Evolutionary conservation across 257 asterid genomes (phyloP).

Genomic region (Lavandula angustifolia): DNA sequence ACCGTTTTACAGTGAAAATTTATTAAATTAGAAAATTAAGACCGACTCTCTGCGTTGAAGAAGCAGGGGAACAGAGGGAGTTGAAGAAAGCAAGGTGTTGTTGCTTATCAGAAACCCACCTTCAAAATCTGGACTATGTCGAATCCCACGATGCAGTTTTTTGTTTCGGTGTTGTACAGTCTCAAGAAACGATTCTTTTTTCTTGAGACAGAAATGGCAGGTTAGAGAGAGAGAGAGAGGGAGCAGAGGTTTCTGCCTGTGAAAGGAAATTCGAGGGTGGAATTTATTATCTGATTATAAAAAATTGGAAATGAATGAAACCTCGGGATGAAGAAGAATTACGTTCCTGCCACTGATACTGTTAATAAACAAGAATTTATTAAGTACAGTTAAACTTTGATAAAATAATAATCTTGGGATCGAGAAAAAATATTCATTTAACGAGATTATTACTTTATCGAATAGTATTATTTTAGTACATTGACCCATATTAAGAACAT

Average conservation of each 20-base stretch:
- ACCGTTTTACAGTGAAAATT: not conserved
- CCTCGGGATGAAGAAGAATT: conserved; percentile 5
- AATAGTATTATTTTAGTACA: too few species aligned
- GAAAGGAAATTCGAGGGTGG: conserved; percentile 14
- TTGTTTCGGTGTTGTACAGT: conserved; percentile 21
- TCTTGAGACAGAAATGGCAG: conserved; percentile 30
- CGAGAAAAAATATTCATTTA: too few species aligned
- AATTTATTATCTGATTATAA: conserved; percentile 32
- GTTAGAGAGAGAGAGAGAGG: conserved; percentile 15
- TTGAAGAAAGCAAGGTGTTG: not conserved
- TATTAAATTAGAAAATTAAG: not conserved
- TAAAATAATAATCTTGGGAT: too few species aligned
- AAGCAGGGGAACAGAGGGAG: conserved; percentile 27
- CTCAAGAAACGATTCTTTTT: conserved; percentile 19
- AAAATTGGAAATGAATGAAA: not conserved
- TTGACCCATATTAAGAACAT: too few species aligned
- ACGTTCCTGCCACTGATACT: conserved; percentile 45
- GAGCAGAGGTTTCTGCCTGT: conserved; percentile 22
- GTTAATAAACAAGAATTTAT: not conserved
- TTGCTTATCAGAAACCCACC: conserved; percentile 33
- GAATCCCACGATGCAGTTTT: conserved; percentile 31
- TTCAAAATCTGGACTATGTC: conserved; percentile 32
- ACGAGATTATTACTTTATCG: too few species aligned
- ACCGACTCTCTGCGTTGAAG: conserved; percentile 7
- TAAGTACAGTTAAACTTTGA: too few species aligned